Base-by-base conservation (phyloP, 768 basidiomycete species). In the Rhodocollybia butyracea region DNA sequence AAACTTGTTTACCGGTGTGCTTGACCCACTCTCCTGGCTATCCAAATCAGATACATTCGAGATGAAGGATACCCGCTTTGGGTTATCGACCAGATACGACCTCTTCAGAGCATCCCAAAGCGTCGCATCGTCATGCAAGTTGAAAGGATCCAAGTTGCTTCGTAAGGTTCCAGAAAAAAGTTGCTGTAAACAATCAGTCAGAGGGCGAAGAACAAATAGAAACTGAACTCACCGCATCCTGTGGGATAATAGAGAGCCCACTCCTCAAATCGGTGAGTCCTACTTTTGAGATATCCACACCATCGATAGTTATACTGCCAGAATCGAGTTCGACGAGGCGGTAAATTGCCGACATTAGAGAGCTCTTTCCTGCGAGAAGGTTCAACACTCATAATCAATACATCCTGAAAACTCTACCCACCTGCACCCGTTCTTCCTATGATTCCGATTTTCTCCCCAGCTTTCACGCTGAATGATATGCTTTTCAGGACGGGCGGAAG, bases 391-490 rank as follows among this genome's bases (percentile, higher is more conserved):
- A n/a, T n/a, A n/a, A n/a, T 92, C 92, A 17, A 92, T 94, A 62
- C 83, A 81, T 58, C 41, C 41, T 32, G 39, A 15, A 31, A 47
- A 19, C 46, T 31, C n/a, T 13, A 51, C 15, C 8, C 5, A 40
- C 21, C 39, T 17, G 48, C 32, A 22, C n/a, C 41, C 51, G 51
- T 51, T 42, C 34, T 46, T 70, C 93, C 92, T 45, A 96, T 89
- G 51, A 96, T 89, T 27, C 94, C 94, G 59, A 98, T 85, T 72
- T 96, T 95, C 72, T 98, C 94, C 4, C 89, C 89, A 0, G 82
- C 82, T 0, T 71, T 67, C 26, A 97, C 76, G 27, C 72, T 72
- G 79, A 98, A 81, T 12, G 79, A 82, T 45, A 98, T 68, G 60
- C 88, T 88, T 69, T 88, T 91, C n/a, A 98, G 75, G 6, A 97